Conservation (phyloP, 805 yeast genomes). For the Pichia rugopelliculosa region DNA sequence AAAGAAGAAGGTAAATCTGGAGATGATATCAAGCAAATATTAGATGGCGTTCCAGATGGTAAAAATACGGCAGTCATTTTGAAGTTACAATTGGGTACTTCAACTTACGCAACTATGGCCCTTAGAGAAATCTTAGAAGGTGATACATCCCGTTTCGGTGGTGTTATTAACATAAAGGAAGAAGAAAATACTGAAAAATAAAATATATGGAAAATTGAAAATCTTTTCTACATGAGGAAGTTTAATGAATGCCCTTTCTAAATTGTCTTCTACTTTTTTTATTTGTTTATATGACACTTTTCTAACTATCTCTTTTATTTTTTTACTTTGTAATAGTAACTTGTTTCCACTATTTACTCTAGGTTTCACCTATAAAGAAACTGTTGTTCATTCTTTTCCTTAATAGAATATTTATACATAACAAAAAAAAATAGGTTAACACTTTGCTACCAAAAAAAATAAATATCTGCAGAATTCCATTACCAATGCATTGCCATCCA, state of each 20-base stretch:
- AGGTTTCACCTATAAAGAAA: not conserved
- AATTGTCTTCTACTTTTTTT: not conserved
- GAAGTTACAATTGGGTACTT: conserved; percentile 69
- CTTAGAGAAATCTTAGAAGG: conserved; percentile 81
- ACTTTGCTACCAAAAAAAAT: not conserved
- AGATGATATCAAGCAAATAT: conserved; percentile 19
- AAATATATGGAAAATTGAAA: not conserved
- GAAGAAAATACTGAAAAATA: not conserved
- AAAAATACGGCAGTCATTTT: conserved; percentile 62
- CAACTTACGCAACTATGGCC: conserved; percentile 97
- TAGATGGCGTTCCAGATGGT: conserved; percentile 32
- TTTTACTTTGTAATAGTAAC: not conserved
- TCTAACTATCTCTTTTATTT: not conserved
- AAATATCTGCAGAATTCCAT: not conserved
- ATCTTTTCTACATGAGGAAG: not conserved
- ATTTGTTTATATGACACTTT: too few relatives aligned
- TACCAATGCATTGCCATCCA: not conserved
- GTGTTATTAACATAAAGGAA: conserved; percentile 17
- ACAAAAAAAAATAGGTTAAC: not conserved
- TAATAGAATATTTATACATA: not conserved
- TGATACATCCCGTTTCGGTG: conserved; percentile 41
- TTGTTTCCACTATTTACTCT: not conserved
- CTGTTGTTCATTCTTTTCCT: not conserved
- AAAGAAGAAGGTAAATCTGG: conserved; percentile 15
- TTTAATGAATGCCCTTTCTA: not conserved